A percentile compares a stretch with the other conserved stretches of the same genome.
phyloP scores from a whole-genome alignment of 225 moss, liverwort and hornwort genomes.

The Physcomitrellopsis africana region DNA sequence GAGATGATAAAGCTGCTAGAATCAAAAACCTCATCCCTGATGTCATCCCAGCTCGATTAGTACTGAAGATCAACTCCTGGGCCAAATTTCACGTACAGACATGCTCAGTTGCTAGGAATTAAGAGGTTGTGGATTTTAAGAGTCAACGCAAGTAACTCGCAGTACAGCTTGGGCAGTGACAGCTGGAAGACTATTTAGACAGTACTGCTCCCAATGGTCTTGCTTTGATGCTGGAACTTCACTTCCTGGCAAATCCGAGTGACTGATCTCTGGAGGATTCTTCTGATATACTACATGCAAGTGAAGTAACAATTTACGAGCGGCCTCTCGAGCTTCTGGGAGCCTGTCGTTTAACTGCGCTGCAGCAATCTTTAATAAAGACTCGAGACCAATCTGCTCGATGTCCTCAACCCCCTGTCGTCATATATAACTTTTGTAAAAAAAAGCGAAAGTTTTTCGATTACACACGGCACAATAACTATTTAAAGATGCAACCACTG shows the following conservation, averaged over 20 bases:
- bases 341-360: constrained; percentile 94
- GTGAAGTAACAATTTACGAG: constrained; percentile 86
- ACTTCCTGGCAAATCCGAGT: constrained; percentile 32
- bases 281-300: constrained; percentile 83
- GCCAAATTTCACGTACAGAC: constrained; percentile 27
- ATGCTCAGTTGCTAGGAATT: constrained; percentile 25
- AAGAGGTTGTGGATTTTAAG: constrained; percentile 32
- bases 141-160: constrained; percentile 85
- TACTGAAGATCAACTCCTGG: constrained; percentile 27
- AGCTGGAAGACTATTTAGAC: constrained; percentile 79
- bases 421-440: constrained; percentile 11
- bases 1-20: constrained; percentile 25
- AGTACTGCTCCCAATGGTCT: constrained; percentile 91
- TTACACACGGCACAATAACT: too few species aligned
- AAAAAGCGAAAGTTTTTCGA: background rate
- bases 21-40: constrained; percentile 27
- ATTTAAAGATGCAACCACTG: too few species aligned
- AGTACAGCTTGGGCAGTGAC: constrained; percentile 96
- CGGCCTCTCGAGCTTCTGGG: constrained; percentile 98
- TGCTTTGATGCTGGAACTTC: constrained; percentile 48
- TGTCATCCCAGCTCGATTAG: constrained; percentile 25
- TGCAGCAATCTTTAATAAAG: constrained; percentile 82
- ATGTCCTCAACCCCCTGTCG: constrained; percentile 84
- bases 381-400: constrained; percentile 73
- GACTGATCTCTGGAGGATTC: constrained; percentile 43